Percentiles rank a stretch among this genome's conserved stretches.
Conservation (phyloP, 139 green algal genomes). For the Trebouxia sp. region DNA sequence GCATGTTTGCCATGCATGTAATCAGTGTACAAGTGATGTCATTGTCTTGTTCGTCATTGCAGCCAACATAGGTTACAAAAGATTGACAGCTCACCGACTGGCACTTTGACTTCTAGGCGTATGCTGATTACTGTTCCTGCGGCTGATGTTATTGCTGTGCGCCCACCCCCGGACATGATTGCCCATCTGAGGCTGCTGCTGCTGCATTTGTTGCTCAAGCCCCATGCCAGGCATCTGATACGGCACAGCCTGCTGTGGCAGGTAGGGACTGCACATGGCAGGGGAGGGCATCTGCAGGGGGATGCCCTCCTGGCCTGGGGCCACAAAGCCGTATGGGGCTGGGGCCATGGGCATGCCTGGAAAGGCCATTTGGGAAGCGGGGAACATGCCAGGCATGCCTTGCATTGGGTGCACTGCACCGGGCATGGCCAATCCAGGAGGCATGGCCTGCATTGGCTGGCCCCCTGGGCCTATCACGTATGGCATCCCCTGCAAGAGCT, state of each 20-base stretch:
- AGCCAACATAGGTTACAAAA: too few relatives aligned
- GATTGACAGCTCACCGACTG: neutral
- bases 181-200: slow-evolving; percentile 19
- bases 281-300: slow-evolving; percentile 5
- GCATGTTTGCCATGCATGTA: too few relatives aligned
- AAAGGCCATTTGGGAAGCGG: slow-evolving; percentile 2
- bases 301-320: neutral
- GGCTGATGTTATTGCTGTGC: neutral
- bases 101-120: neutral
- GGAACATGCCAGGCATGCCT: slow-evolving; percentile 12
- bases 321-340: neutral
- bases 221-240: slow-evolving; percentile 1
- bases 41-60: too few relatives aligned
- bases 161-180: neutral
- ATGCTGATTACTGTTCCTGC: neutral
- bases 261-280: neutral
- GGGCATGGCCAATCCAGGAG: neutral
- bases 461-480: slow-evolving; percentile 14
- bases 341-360: slow-evolving; percentile 1
- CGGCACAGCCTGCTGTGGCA: neutral
- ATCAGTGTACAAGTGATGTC: too few relatives aligned
- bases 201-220: slow-evolving; percentile 21
- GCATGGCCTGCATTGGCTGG: neutral
- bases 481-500: slow-evolving; percentile 20
- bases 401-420: slow-evolving; percentile 18